Evolutionary conservation across 192 early-diverging fungal species (phyloP).

Genomic region (Gaertneriomyces sp.): DNA sequence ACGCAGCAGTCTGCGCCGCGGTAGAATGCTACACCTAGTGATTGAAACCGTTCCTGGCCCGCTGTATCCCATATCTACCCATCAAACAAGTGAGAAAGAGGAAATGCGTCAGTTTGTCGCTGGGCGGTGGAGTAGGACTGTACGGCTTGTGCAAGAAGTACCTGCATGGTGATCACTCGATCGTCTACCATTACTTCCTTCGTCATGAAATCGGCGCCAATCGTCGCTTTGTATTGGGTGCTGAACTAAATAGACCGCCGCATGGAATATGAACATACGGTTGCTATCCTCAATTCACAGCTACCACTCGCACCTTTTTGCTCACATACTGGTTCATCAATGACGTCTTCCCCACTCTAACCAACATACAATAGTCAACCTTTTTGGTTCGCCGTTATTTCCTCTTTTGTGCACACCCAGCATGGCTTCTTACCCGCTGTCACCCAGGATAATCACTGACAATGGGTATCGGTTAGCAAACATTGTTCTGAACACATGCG

Average conservation of each 20-base stretch:
- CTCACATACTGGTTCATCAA: slow-evolving; percentile 99
- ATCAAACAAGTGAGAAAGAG: background rate
- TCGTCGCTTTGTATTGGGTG: slow-evolving; percentile 98
- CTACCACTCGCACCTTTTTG: slow-evolving; percentile 48
- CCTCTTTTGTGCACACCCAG: background rate
- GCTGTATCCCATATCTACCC: slow-evolving; percentile 95
- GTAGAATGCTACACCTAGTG: slow-evolving; percentile 97
- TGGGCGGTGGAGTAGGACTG: no score
- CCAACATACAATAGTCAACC: background rate
- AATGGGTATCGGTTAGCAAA: background rate
- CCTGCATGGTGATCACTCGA: slow-evolving; percentile 90
- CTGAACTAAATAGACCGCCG: slow-evolving; percentile 54
- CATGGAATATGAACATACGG: no score
- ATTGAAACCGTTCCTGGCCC: slow-evolving; percentile 98
- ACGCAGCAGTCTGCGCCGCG: slow-evolving; percentile 99
- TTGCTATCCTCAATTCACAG: no score
- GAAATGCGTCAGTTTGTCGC: no score
- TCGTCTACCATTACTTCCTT: slow-evolving; percentile 95
- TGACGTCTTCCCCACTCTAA: slow-evolving; percentile 73
- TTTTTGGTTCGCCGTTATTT: background rate
- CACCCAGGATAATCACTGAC: slow-evolving; percentile 35
- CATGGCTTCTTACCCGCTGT: slow-evolving; percentile 25
- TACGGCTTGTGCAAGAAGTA: slow-evolving; percentile 16
- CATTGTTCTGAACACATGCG: no score
- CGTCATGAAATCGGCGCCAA: slow-evolving; percentile 98